phyloP scores from a whole-genome alignment of 345 rosid species.

The Salix koriyanagi region DNA sequence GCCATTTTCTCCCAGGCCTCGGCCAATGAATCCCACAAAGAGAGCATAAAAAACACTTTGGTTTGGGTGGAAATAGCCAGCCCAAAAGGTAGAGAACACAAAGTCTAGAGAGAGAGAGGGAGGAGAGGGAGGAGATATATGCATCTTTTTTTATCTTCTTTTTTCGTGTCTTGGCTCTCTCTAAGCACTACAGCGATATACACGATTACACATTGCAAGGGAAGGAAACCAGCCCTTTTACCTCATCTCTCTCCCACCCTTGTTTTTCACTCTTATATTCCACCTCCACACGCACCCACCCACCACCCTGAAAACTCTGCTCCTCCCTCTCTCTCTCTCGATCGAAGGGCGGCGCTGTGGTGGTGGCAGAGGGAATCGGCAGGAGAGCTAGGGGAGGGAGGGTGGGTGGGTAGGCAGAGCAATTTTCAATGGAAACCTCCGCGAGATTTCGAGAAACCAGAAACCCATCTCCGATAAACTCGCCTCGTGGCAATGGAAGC shows the following conservation, averaged over 20 bases:
- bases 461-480: conserved; percentile 51
- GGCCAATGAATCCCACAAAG: not conserved
- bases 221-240: conserved; percentile 7
- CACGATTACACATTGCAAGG: conserved; percentile 2
- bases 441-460: conserved; percentile 43
- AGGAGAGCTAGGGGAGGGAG: not conserved
- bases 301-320: not conserved
- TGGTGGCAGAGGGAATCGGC: not conserved
- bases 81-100: not conserved
- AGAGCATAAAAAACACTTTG: not conserved
- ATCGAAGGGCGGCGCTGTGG: not conserved
- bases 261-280: conserved; percentile 40
- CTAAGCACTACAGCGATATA: conserved; percentile 6
- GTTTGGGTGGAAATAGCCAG: not conserved
- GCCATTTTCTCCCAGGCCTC: conserved; percentile 11
- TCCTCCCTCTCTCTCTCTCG: conserved; percentile 1
- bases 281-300: not conserved
- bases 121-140: not conserved
- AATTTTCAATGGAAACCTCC: conserved; percentile 49
- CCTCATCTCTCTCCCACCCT: conserved; percentile 8
- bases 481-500: conserved; percentile 46
- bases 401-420: not conserved
- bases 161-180: not conserved
- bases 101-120: too few species aligned
- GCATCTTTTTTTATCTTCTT: not conserved